Base-by-base conservation (phyloP, 108 stramenopile genomes). In the Aureococcus anophagefferens region DNA sequence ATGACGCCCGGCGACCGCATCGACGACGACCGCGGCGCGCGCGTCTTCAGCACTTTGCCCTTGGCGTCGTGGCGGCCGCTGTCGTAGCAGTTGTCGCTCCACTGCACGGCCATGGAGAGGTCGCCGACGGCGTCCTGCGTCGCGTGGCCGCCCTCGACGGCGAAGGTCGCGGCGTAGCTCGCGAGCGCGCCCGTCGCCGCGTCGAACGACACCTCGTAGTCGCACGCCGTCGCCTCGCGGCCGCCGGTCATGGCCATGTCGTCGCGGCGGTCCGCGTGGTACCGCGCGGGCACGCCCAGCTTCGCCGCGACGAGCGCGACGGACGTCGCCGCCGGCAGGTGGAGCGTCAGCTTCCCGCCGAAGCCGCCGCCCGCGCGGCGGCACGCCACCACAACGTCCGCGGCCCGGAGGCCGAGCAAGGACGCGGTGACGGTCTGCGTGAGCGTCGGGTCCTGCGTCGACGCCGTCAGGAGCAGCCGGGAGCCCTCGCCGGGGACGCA, bases 301-400 rank as follows among this genome's bases (percentile, higher is more conserved):
- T 72, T 65, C 37, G 29, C 33, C n/a, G 74, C n/a, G 70, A 37
- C 68, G 30, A 79, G 45, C n/a, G 78, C 78, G 34, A 70, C 71
- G 33, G 78, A 63, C 28, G 69, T 30, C 28, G 75, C 69, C 30
- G 31, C 25, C 21, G 68, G 28, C 64, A 76, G n/a, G 64, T 59
- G 30, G 30, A 69, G 59, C 33, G 68, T 79, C 15, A 75, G 17
- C 69, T 79, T 79, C 16, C 74, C 78, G 21, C 78, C 78, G 70
- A 75, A 79, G 15, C 37, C 78, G 21, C 78, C 78, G 13, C 78
- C 78, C 7, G 69, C 59, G 46, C 78, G 34, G 62, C n/a, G 31
- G 46, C 59, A 63, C 30, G 45, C 21, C 0, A 79, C 70, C 13
- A 59, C 36, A 79, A 44, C 35, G 67, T 72, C 32, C 51, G 35